Evolutionary conservation across 2,329 filamentous ascomycete species (phyloP).

Genomic region (Hypoxylon sp.): DNA sequence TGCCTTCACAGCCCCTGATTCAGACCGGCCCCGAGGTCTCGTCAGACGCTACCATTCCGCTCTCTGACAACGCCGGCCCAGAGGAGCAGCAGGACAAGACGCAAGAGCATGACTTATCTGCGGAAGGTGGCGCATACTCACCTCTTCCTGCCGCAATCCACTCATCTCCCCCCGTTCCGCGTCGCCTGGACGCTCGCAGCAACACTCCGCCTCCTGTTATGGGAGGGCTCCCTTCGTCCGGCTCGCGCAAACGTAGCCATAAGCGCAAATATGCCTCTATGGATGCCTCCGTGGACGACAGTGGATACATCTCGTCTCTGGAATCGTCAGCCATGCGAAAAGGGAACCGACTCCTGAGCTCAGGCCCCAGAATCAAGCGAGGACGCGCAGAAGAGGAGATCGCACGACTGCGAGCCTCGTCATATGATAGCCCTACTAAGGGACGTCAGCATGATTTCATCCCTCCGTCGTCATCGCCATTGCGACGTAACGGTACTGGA

Average conservation of each 20-base stretch:
- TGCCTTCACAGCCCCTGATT: slow-evolving; percentile 51
- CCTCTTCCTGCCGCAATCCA: slow-evolving; percentile 75
- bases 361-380: slow-evolving; percentile 82
- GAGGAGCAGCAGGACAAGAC: slow-evolving; percentile 59
- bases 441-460: slow-evolving; percentile 61
- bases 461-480: slow-evolving; percentile 72
- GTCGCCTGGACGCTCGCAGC: slow-evolving; percentile 64
- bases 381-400: slow-evolving; percentile 96
- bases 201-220: slow-evolving; percentile 79
- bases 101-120: slow-evolving; percentile 50
- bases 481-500: slow-evolving; percentile 60
- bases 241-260: slow-evolving; percentile 71
- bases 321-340: slow-evolving; percentile 86
- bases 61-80: slow-evolving; percentile 69
- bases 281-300: slow-evolving; percentile 70
- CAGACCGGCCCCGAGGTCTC: slow-evolving; percentile 64
- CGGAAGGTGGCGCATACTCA: slow-evolving; percentile 69
- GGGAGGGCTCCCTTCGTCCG: slow-evolving; percentile 67
- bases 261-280: slow-evolving; percentile 82
- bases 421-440: slow-evolving; percentile 89
- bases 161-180: slow-evolving; percentile 86
- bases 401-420: slow-evolving; percentile 88
- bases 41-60: slow-evolving; percentile 79
- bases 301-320: slow-evolving; percentile 95
- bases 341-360: slow-evolving; percentile 71